Conservation (phyloP, 805 yeast genomes). For the Candida parachauliodes region DNA sequence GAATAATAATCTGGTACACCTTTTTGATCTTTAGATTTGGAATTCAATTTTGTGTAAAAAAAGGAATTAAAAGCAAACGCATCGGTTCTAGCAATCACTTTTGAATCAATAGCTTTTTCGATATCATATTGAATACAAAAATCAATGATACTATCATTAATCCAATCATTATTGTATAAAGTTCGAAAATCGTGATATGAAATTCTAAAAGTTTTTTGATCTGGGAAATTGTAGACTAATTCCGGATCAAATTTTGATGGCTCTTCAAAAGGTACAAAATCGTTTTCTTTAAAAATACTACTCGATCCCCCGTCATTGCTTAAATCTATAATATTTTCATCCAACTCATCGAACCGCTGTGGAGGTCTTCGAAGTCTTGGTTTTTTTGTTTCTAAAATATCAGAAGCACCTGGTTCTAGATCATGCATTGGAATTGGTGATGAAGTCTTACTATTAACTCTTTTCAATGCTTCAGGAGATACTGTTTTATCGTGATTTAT, state of each 20-base stretch:
- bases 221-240: conserved; percentile 50
- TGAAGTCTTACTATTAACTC: not conserved
- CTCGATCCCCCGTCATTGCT: not conserved
- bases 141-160: conserved; percentile 85
- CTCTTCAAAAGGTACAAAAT: conserved; percentile 15
- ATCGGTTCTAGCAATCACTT: conserved; percentile 21
- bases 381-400: not conserved
- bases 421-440: not conserved
- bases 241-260: conserved; percentile 44
- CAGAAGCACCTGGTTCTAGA: not conserved
- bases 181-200: conserved; percentile 74
- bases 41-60: conserved; percentile 62
- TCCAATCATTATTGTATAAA: conserved; percentile 76
- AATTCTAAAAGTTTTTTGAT: conserved; percentile 53
- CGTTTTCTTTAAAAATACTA: conserved; percentile 7
- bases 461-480: conserved; percentile 1
- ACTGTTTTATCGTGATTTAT: conserved; percentile 3
- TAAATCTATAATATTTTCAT: conserved; percentile 1
- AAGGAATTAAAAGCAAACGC: conserved; percentile 67
- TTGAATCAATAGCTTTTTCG: conserved; percentile 27
- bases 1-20: conserved; percentile 41
- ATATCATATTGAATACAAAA: conserved; percentile 68
- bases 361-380: conserved; percentile 6
- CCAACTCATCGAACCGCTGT: conserved; percentile 4
- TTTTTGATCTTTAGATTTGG: conserved; percentile 11